Evolutionary conservation across 2,329 filamentous ascomycete species (phyloP), one percentile per base, ranked within the genome.

Genomic region (Alternaria sp.): DNA sequence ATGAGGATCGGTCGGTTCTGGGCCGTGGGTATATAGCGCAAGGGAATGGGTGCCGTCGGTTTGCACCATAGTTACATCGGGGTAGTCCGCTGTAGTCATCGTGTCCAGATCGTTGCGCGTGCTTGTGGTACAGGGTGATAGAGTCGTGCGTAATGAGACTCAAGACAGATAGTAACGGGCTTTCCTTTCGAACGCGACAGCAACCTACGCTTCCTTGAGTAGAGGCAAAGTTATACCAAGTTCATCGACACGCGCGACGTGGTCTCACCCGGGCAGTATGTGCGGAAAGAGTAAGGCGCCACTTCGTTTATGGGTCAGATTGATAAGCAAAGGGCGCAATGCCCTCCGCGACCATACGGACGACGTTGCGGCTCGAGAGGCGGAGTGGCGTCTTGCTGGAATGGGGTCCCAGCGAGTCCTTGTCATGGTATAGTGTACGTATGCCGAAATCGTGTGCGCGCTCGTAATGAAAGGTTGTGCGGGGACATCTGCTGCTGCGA

Each of bases 1-100:
- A 18, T 61, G 59, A 6, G 63, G 58, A 44, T 54, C 64, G 20
- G 20, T 60, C 9, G 37, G 37, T 15, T 41, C 12, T 18, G 41
- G 53, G 3, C 53, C 53, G n/a, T 28, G 12, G 7, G 25, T 10
- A 25, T 55, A 55, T 8, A 55, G 53, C 4, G 37, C 33, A n/a
- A 55, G 23, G 14, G 53, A 21, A 18, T n/a, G 53, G 6, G 37
- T 44, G 15, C 23, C 53, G 15, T 50, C 47, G 6, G 15, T 20
- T 10, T 18, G 4, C 2, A 50, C 47, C n/a, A 30, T 18, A 3
- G 6, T 50, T 20, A 28, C n/a, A 15, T 7, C 6, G 5, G 12
- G 11, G 25, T 50, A 4, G 6, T 18, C 26, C 7, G n/a, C 4
- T 11, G 47, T 28, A 12, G 11, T 30, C 47, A 50, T 50, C 11